Evolutionary conservation across 1,284 basidiomycete genomes (phyloP).

Genomic region (Melampsora occidentalis): DNA sequence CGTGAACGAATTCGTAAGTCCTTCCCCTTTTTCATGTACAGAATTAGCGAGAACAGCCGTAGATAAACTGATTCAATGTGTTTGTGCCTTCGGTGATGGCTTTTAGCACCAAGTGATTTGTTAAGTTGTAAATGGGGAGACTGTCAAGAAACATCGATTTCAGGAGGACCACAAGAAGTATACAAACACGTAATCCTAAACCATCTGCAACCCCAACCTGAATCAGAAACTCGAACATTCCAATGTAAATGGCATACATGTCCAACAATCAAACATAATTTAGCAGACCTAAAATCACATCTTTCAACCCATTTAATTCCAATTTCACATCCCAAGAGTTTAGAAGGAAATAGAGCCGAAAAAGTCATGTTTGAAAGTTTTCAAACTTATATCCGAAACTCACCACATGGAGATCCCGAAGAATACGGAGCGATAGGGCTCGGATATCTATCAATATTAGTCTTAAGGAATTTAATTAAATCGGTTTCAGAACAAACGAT

Average conservation of each 20-base stretch:
- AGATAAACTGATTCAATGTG: neutral
- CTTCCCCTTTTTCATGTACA: too few relatives aligned
- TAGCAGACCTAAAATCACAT: neutral
- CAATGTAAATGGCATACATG: neutral
- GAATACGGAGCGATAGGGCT: constrained; percentile 25
- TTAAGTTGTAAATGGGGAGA: neutral
- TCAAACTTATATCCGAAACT: too few relatives aligned
- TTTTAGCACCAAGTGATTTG: neutral
- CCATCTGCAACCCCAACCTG: too few relatives aligned
- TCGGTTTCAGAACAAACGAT: constrained; percentile 8
- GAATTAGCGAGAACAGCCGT: too few relatives aligned
- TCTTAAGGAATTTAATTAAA: constrained; percentile 22
- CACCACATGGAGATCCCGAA: neutral
- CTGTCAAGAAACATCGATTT: too few relatives aligned
- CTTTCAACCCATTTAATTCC: neutral
- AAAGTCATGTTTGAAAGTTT: neutral
- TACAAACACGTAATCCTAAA: too few relatives aligned
- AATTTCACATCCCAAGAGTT: neutral
- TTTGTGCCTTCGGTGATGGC: constrained; percentile 1
- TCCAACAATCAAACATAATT: neutral
- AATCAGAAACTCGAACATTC: too few relatives aligned
- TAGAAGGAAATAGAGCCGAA: neutral
- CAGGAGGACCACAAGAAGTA: too few relatives aligned
- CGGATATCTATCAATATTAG: constrained; percentile 27
- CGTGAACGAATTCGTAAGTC: constrained; percentile 16